Evolutionary conservation across 2,329 filamentous ascomycete genomes (phyloP), one percentile per base, ranked within the genome.

Genomic region (Harringtonia lauricola): DNA sequence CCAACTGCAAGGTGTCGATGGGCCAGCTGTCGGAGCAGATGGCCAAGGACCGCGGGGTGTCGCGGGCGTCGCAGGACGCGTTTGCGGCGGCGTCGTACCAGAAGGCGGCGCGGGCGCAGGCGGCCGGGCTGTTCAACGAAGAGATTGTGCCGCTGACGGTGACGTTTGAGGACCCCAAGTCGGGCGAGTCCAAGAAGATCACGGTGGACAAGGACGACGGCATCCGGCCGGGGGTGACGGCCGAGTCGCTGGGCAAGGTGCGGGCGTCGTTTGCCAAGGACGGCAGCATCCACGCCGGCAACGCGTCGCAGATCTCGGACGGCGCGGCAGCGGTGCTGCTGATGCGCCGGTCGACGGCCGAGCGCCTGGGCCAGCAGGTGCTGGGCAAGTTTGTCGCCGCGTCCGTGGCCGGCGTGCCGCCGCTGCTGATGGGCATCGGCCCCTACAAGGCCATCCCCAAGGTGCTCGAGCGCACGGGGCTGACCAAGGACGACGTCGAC

Each of bases 1-100:
- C 84, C 57, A 94, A 95, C 75, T 98, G 92, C 80, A 95, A 94
- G 70, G 90, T 96, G 3, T 82, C 88, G 61, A 96, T 96, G 92
- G 90, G 90, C 55, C 76, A 88, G 12, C 72, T 96, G 40, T 95
- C 87, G 24, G 92, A 98, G 67, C 66, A 90, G 58, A 95, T 96
- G 90, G 92, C 90, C 54, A 84, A 87, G 66, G 87, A 88, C 61
- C 79, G 83, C 56, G 71, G 74, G 47, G 77, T 96, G 58, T 58
- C 69, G 45, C 83, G 92, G 49, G 66, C 71, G 12, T 68, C 74
- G 42, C 92, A 96, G 66, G 92, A 98, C 61, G 77, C 78, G n/a
- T 98, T 96, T 63, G 92, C 92, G 14, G 90, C 90, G n/a, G 66
- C 72, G 3, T 94, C 87, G 34, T 96, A 94, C 73, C 81, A 88